Evolutionary conservation across 2,329 filamentous ascomycete species (phyloP).

Genomic region (Pseudocercospora fijiensis): DNA sequence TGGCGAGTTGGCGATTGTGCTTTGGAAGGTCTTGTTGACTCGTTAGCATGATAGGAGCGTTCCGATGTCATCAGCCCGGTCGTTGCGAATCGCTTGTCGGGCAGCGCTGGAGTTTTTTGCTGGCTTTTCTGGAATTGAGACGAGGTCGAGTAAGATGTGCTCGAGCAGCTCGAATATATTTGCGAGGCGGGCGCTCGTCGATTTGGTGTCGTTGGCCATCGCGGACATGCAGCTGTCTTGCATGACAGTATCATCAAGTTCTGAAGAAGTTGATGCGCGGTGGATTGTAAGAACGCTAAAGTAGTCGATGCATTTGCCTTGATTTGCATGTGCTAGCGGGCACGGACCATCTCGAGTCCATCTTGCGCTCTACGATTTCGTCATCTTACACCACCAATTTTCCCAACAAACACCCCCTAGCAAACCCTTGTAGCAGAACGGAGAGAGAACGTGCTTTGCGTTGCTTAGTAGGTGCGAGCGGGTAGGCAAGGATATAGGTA

Average conservation of each 20-base stretch:
- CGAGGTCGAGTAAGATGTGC: neutral
- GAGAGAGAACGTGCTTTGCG: no score
- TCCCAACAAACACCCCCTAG: no score
- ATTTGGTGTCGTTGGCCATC: neutral
- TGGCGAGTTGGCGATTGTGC: neutral
- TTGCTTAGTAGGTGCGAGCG: no score
- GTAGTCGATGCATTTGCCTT: no score
- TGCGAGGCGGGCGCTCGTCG: neutral
- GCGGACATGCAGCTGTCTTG: neutral
- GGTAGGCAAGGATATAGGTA: no score
- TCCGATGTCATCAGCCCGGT: neutral
- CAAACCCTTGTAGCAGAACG: no score
- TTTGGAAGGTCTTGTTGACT: neutral
- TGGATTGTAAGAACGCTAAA: no score
- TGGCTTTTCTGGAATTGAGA: neutral
- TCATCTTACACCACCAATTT: no score
- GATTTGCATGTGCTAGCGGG: no score
- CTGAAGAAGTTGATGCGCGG: no score
- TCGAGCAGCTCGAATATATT: neutral
- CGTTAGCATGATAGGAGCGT: neutral
- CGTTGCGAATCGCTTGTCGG: neutral
- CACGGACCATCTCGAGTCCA: no score
- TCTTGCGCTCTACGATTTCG: no score
- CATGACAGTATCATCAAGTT: neutral
- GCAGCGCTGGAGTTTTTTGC: neutral